Conservation (phyloP, 2,329 filamentous ascomycete genomes). For the Nothophaeocryptopus gaeumannii region DNA sequence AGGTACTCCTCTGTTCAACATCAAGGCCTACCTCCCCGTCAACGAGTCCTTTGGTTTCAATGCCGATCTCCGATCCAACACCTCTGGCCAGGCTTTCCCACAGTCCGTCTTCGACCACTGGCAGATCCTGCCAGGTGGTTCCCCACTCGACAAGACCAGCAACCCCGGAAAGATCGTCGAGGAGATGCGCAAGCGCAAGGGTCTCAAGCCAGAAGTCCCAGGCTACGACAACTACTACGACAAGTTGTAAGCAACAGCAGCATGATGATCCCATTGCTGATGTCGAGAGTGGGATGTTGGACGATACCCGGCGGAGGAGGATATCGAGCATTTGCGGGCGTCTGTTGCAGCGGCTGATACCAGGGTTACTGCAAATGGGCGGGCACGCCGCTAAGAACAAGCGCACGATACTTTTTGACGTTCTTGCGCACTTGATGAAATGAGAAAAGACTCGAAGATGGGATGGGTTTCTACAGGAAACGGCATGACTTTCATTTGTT, state of each 20-base stretch:
- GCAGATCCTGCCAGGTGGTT: slow-evolving; percentile 93
- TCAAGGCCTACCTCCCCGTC: slow-evolving; percentile 96
- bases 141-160: slow-evolving; percentile 75
- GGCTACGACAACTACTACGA: slow-evolving; percentile 72
- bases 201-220: slow-evolving; percentile 94
- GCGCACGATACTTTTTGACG: too few relatives aligned
- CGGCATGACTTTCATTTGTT: slow-evolving; percentile 27
- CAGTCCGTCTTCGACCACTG: slow-evolving; percentile 99
- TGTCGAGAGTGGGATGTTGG: slow-evolving; percentile 2
- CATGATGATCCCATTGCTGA: slow-evolving; percentile 16
- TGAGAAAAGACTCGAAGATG: slow-evolving; percentile 12
- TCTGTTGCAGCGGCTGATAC: slow-evolving; percentile 18
- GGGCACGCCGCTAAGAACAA: slow-evolving; percentile 14
- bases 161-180: slow-evolving; percentile 81
- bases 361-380: slow-evolving; percentile 15
- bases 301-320: slow-evolving; percentile 14
- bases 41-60: slow-evolving; percentile 99
- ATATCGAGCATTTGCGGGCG: slow-evolving; percentile 23
- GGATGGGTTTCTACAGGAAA: slow-evolving; percentile 4
- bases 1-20: slow-evolving; percentile 98
- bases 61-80: slow-evolving; percentile 88
- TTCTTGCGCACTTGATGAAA: slow-evolving; percentile 9
- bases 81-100: slow-evolving; percentile 97
- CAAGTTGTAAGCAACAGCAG: slow-evolving; percentile 32
- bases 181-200: slow-evolving; percentile 98